Conservation (phyloP, 345 rosid species). For the Ceriops tagal region DNA sequence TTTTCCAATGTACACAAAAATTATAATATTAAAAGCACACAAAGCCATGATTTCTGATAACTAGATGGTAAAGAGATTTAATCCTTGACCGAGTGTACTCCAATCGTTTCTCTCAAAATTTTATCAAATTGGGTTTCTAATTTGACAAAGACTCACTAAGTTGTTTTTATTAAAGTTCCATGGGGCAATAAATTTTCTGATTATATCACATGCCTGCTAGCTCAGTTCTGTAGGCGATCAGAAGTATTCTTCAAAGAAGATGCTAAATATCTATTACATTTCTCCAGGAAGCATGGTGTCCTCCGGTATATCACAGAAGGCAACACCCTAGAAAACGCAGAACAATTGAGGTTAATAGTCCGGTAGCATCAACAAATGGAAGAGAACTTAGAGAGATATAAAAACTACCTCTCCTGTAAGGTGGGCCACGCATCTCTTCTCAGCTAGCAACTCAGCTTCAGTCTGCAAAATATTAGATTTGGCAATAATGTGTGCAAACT, state of each 20-base stretch:
- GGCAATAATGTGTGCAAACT: too few relatives aligned
- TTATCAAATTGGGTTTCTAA: too few relatives aligned
- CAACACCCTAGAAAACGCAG: constrained; percentile 66
- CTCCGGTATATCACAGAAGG: constrained; percentile 84
- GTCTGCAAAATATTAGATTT: constrained; percentile 38
- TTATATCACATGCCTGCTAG: constrained; percentile 10
- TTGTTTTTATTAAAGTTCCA: too few relatives aligned
- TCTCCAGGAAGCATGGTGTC: constrained; percentile 99
- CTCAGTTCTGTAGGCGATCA: neutral
- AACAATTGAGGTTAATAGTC: constrained; percentile 12
- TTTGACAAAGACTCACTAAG: too few relatives aligned
- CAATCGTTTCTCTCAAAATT: too few relatives aligned
- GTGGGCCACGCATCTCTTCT: constrained; percentile 96
- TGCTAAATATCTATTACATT: constrained; percentile 43
- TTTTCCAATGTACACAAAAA: too few relatives aligned
- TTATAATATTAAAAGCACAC: too few relatives aligned
- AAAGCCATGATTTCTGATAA: too few relatives aligned
- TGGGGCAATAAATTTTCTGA: neutral
- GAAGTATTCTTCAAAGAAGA: constrained; percentile 12
- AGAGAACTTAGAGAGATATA: neutral
- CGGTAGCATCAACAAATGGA: neutral
- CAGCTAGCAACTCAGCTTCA: constrained; percentile 87
- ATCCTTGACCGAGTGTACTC: too few relatives aligned
- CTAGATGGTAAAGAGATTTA: too few relatives aligned
- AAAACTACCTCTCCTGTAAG: constrained; percentile 76